Base-by-base conservation (phyloP, 495 filamentous ascomycete genomes). In the Lophiotrema nucula region DNA sequence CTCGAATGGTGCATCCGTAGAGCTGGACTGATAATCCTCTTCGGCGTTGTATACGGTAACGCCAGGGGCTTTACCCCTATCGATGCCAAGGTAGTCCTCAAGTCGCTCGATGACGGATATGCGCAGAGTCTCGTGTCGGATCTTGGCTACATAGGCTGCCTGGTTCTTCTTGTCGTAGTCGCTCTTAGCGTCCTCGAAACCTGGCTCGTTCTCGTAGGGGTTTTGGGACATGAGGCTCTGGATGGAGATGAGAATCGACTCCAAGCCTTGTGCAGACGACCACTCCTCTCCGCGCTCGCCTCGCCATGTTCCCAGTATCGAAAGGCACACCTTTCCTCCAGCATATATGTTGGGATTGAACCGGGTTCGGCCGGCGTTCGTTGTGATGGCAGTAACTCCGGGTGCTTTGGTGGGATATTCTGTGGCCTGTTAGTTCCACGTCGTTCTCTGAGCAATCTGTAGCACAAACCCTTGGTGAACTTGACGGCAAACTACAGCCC, bases 281-380 rank as follows among this genome's bases (percentile, higher is more conserved):
- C 93, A 98, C 67, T 96, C 83, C 69, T 98, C 93, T 41, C 89
- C 88, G 23, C 83, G 77, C 65, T 92, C 84, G 5, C 92, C 93
- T 27, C 85, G 82, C 93, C 93, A 98, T 69, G 93, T 98, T 54
- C 93, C 26, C n/a, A n/a, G 13, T 26, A 41, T 58, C 45, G 45
- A 57, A 88, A 98, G 74, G 75, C 93, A 98, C 38, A 98, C 91
- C 74, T 89, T 92, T 8, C 93, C 93, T 27, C 72, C 80, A 3
- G 90, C 82, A 69, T 98, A 98, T 59, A 98, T 96, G 69, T 98
- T 98, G 10, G 93, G 93, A 65, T 96, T 96, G 77, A 97, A 98
- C 3, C 93, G 85, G 65, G 85, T 89, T 47, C 85, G 76, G 23
- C 93, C 95, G 16, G 79, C 77, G 69, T 97, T 97, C 2, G 93